Base-by-base conservation (phyloP, 495 filamentous ascomycete species). In the Achaetomiella virescens region DNA sequence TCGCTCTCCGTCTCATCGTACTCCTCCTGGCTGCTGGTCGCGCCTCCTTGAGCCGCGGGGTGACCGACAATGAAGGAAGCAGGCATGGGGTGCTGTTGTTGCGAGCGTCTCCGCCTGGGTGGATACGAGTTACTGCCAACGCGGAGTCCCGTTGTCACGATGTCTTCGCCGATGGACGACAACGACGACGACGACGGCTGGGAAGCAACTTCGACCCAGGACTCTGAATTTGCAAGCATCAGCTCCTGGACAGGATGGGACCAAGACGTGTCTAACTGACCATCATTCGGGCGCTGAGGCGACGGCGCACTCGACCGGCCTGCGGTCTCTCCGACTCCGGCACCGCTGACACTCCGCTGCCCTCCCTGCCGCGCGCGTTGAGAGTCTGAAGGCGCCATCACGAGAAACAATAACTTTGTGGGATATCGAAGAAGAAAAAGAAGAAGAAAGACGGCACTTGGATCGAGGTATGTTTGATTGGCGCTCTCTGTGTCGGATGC, bases 151-250 rank as follows among this genome's bases (percentile, higher is more conserved):
- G 88, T 91, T 14, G 87, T 91, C 49, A 95, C 86, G 61, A 95
- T 87, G 53, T 96, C 91, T 49, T 95, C 91, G 55, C 79, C 86
- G 48, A 86, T 85, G 18, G 90, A 95, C 12, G 91, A 96, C n/a
- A 93, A 75, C 14, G 93, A 95, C 10, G 91, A 92, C 14, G 81
- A 82, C 1, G 91, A 96, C 20, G 92, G 90, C 55, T 95, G 89
- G 2, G 93, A 97, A 43, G 88, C 80, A 53, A 98, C 84, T 69
- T 98, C 93, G 66, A 98, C 84, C 93, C 93, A 98, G 1, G 92
- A 97, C 72, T 97, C 93, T 91, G 81, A 66, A 63, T 42, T 75
- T 78, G 65, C 78, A 67, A 62, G 54, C 46, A 58, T 47, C 36
- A 59, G 58, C 21, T 54, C n/a, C 37, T 41, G 33, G 40, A n/a